Base-by-base conservation (phyloP, 768 basidiomycete species). In the Tylopilus sp. region DNA sequence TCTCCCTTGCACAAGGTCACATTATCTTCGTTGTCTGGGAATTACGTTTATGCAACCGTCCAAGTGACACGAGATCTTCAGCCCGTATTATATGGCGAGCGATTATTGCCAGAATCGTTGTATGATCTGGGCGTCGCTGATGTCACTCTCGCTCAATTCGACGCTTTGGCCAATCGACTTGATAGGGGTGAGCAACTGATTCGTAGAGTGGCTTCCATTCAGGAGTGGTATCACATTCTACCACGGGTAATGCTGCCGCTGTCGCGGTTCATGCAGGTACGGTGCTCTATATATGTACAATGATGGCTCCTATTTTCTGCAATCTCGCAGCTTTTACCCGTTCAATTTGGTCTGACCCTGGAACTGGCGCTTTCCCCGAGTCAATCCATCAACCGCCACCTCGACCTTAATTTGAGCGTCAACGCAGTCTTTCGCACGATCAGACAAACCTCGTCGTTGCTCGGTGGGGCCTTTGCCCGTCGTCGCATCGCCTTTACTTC, bases 21-120 rank as follows among this genome's bases (percentile, higher is more conserved):
- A 1, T 82, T 95, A 30, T 92, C 92, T 3, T 98, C 97, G 4
- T 76, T 98, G 15, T 80, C 82, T 25, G 95, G 95, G n/a, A 85
- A 81, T 59, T 95, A 94, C 72, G 74, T 95, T 31, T 86, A 91
- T 60, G 73, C 88, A 43, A 80, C 88, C 30, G 82, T 98, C 9
- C 97, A 99, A 70, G 88, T 98, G 50, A 98, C 97, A 7, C 80
- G 85, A 51, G 97, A 99, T 68, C 70, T 87, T 25, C 82, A 93
- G n/a, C 91, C 97, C 0, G 93, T 99, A 38, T 76, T 90, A 0
- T 97, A 76, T 64, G 73, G 83, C 18, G 79, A 83, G n/a, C 88
- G 84, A 83, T 65, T 74, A 23, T 72, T 99, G 20, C 92, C 94
- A 0, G 79, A 84, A 45, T 71, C 79, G 6, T 79, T 78, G 17